Base-by-base conservation (phyloP, 208 protist species). In the Vickermania spadyakhi region DNA sequence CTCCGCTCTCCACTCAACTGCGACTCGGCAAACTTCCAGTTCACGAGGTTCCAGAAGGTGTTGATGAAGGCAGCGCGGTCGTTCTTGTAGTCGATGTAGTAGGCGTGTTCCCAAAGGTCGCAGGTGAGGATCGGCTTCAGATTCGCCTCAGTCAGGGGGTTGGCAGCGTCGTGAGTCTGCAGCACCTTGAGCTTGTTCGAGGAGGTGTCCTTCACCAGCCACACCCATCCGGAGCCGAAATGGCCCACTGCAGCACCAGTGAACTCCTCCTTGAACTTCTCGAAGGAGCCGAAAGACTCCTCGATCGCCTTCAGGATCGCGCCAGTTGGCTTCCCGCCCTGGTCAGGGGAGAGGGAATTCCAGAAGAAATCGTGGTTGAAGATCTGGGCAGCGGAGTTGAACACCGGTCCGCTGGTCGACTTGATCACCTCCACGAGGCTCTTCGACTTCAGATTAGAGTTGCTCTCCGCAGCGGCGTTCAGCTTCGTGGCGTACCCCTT, bases 281-380 rank as follows among this genome's bases (percentile, higher is more conserved):
- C 85, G 59, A 96, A 95, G 58, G 61, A 78, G 63, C 89, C 89
- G 31, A 92, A 97, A 29, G 58, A 76, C 0, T 70, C 66, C n/a
- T 79, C 73, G 72, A 97, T 96, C n/a, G 74, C 79, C 11, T 76
- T 61, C 0, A 53, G 68, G 7, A 97, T 58, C n/a, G 58, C 65
- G 11, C 89, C 90, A 14, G 29, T 76, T 18, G 91, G 78, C 59
- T 66, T 70, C 28, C 76, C 77, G 28, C 81, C 85, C 28, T 79
- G 78, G 60, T 77, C 63, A 51, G 90, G 80, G 50, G 54, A 75
- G 52, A 96, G 61, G 55, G 68, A 91, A 30, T 89, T 66, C 93
- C 95, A 98, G 84, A 92, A 97, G 74, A 97, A 97, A 72, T 89
- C 85, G 76, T 97, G 95, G 72, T 97, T 98, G 69, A 78, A 97